phyloP scores from a whole-genome alignment of 2,329 filamentous ascomycete genomes.

The Fonsecaea monophora region DNA sequence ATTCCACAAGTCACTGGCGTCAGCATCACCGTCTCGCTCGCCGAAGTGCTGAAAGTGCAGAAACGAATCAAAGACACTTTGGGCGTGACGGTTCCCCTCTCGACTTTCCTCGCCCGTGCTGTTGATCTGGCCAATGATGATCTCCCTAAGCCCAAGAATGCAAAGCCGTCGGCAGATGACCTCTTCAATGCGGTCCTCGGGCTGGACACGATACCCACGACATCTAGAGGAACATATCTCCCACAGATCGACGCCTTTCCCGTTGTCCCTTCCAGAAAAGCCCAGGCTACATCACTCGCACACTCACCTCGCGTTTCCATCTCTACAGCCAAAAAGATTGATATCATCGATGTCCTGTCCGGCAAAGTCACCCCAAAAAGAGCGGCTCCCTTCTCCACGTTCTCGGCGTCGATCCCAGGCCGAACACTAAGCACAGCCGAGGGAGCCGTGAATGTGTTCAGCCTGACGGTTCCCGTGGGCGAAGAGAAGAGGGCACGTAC shows the following conservation, averaged over 20 bases:
- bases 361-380: conserved; percentile 51
- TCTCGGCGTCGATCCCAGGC: conserved; percentile 1
- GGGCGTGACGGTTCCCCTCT: conserved; percentile 80
- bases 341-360: conserved; percentile 83
- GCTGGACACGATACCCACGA: conserved; percentile 62
- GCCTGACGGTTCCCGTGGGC: conserved; percentile 74
- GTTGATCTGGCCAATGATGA: conserved; percentile 86
- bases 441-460: conserved; percentile 76
- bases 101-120: conserved; percentile 84
- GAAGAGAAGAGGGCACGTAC: conserved; percentile 82
- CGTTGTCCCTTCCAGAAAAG: conserved; percentile 34
- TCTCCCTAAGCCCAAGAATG: conserved; percentile 71
- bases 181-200: conserved; percentile 91
- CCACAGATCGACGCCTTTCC: conserved; percentile 72
- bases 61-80: conserved; percentile 77
- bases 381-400: conserved; percentile 32
- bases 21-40: conserved; percentile 71
- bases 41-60: conserved; percentile 79
- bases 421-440: conserved; percentile 55
- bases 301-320: conserved; percentile 15
- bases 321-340: conserved; percentile 59
- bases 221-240: conserved; percentile 68
- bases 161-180: conserved; percentile 75
- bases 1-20: conserved; percentile 58
- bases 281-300: conserved; percentile 23